phyloP scores from a whole-genome alignment of 257 asterid species.

The Solanum pimpinellifolium region DNA sequence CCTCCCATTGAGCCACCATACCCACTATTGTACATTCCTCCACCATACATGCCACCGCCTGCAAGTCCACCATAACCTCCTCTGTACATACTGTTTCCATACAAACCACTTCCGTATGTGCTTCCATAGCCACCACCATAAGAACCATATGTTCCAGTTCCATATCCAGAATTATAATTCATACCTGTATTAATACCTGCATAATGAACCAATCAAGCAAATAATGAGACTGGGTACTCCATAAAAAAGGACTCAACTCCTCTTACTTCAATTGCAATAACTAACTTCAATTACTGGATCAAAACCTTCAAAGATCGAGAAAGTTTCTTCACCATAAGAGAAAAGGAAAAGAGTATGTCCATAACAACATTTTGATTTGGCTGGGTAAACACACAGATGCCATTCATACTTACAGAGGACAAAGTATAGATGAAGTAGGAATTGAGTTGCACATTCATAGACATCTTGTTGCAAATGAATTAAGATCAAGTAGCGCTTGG shows the following conservation, averaged over 20 bases:
- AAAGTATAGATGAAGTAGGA: background rate
- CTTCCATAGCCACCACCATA: conserved; percentile 41
- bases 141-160: conserved; percentile 23
- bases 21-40: conserved; percentile 72
- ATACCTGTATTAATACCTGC: conserved; percentile 58
- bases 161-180: conserved; percentile 59
- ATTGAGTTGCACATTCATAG: background rate
- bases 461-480: background rate
- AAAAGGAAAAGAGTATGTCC: background rate
- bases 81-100: conserved; percentile 79
- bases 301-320: background rate
- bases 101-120: conserved; percentile 64
- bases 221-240: background rate
- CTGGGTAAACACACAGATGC: background rate
- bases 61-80: conserved; percentile 76
- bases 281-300: background rate
- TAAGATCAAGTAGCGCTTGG: background rate
- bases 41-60: conserved; percentile 79
- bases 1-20: conserved; percentile 61
- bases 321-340: background rate
- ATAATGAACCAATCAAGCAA: background rate
- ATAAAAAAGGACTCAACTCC: background rate
- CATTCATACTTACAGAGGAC: background rate
- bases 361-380: background rate
- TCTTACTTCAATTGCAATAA: background rate